Conservation (phyloP, 306 rosid species). For the Vigna reflexopilosa region DNA sequence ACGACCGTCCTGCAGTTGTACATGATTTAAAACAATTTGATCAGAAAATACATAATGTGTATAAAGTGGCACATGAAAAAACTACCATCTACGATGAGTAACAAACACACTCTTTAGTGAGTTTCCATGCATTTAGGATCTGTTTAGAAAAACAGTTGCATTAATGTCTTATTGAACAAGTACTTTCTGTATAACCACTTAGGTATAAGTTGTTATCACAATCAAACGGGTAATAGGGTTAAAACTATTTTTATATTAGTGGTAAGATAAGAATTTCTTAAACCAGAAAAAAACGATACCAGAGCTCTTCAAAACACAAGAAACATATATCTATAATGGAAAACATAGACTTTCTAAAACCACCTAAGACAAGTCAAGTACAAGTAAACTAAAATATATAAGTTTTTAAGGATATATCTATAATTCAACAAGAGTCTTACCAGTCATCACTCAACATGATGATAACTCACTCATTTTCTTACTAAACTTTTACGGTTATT, state of each 20-base stretch:
- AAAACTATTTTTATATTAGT: not conserved
- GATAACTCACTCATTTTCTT: too few species aligned
- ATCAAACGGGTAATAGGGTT: not conserved
- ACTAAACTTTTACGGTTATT: too few species aligned
- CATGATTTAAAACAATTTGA: constrained; percentile 33
- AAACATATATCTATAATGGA: not conserved
- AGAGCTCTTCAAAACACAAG: not conserved
- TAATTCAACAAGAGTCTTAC: too few species aligned
- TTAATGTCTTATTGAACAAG: not conserved
- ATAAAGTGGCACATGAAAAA: constrained; percentile 9
- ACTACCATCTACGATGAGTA: not conserved
- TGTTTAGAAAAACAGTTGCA: not conserved
- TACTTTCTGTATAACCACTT: not conserved
- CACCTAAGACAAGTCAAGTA: not conserved
- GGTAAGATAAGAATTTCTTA: not conserved
- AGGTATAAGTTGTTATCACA: too few species aligned
- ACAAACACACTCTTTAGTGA: not conserved
- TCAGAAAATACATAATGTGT: constrained; percentile 5
- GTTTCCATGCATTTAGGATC: not conserved
- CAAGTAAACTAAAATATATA: too few species aligned
- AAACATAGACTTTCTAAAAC: too few species aligned
- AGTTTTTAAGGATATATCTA: too few species aligned
- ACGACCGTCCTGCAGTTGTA: constrained; percentile 51
- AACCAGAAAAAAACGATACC: too few species aligned
- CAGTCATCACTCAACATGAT: too few species aligned